Base-by-base conservation (phyloP, 208 protist species). In the Trypanosoma vivax region DNA sequence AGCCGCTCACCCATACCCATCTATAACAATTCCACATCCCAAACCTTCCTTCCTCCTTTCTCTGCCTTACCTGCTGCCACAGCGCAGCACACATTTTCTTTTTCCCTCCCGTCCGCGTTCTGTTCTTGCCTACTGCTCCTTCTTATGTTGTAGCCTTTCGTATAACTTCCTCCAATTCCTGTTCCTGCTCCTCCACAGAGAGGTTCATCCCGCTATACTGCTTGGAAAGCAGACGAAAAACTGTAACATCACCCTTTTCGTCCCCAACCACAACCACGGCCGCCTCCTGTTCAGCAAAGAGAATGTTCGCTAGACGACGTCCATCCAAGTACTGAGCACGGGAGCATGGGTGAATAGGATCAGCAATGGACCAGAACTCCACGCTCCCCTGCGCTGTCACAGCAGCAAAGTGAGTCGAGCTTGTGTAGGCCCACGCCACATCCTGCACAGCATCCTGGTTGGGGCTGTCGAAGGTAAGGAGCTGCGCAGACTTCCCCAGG, bases 381-480 rank as follows among this genome's bases (percentile, higher is more conserved):
- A 86, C 67, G 28, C 70, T 82, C n/a, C 85, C 85, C 55, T 95
- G 87, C 19, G 82, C 78, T 2, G 87, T 96, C 1, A 75, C 88
- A 5, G 92, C 92, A n/a, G 87, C 95, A 64, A 98, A 98, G 48
- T 89, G 62, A 14, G 87, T 83, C 6, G 94, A 74, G 47, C 84
- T 91, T 19, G 73, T 70, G 35, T 84, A 90, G 29, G 92, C 94
- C 95, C 95, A 98, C 47, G 78, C 75, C 21, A 98, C 73, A 71
- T 98, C 96, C 60, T 90, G 80, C 37, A 98, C 86, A 10, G 81
- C 86, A 42, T 96, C 79, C 47, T 83, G 84, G 23, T 81, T 88
- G 10, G 73, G 63, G 29, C 78, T 85, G 39, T 96, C 84, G 58
- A 97, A 96, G 3, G 65, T 77, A 5, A 95, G 55, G 10, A 94